Percentiles rank a stretch among this genome's conserved stretches.
phyloP scores from a whole-genome alignment of 495 filamentous ascomycete species.

The Penicillium ucsense region DNA sequence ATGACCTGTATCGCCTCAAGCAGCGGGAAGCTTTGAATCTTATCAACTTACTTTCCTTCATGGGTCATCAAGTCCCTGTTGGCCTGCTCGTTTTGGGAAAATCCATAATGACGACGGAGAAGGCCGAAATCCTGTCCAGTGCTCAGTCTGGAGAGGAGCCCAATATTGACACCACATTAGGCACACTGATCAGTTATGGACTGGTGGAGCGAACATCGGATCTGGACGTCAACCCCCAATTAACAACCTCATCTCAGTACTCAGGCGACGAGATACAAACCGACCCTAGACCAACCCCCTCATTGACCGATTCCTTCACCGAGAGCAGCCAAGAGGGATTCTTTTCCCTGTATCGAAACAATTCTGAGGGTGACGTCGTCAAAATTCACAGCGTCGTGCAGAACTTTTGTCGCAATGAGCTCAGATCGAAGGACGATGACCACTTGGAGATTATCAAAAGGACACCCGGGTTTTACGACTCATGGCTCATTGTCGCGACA shows the following conservation, averaged over 20 bases:
- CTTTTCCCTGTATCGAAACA: constrained; percentile 35
- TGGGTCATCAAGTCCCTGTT: constrained; percentile 64
- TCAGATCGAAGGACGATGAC: constrained; percentile 46
- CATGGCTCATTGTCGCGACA: constrained; percentile 54
- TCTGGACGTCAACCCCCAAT: constrained; percentile 30
- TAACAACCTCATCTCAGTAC: constrained; percentile 19
- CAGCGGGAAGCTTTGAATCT: constrained; percentile 58
- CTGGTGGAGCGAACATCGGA: constrained; percentile 50
- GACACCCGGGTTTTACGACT: constrained; percentile 31
- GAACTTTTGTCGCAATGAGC: constrained; percentile 62
- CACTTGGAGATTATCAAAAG: constrained; percentile 19
- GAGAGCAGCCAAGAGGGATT: constrained; percentile 42
- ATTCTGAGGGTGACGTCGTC: constrained; percentile 52
- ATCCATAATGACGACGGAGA: constrained; percentile 42
- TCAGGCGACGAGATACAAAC: constrained; percentile 13
- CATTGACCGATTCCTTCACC: constrained; percentile 26
- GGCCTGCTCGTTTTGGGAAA: constrained; percentile 62
- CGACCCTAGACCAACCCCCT: constrained; percentile 18
- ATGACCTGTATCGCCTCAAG: constrained; percentile 53
- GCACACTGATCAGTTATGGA: constrained; percentile 58
- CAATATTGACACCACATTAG: constrained; percentile 60
- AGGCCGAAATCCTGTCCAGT: constrained; percentile 39
- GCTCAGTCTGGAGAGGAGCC: constrained; percentile 41
- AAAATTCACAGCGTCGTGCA: constrained; percentile 73
- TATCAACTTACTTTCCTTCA: constrained; percentile 65